These are phyloP conservation scores for Pleurotus tuber-regium DNA, from an alignment of 768 basidiomycete genomes.

Conservation along the genomic window DNA sequence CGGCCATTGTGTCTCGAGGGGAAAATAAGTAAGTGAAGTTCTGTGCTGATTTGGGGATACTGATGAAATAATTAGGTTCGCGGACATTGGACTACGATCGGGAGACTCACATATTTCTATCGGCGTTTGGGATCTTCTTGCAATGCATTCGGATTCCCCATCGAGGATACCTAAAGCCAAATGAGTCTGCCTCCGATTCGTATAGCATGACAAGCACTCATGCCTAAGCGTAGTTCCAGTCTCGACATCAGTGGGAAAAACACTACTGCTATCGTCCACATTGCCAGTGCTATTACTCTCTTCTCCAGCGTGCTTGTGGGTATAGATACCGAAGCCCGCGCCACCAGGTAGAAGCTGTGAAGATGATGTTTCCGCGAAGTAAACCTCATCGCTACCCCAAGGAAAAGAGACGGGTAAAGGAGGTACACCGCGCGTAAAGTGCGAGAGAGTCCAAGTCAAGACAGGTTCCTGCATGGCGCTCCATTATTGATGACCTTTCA, in stretches of 20 bases:
- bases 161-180: constrained; percentile 29
- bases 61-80: constrained; percentile 11
- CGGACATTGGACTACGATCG: neutral
- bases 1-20: constrained; percentile 27
- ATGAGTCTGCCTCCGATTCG: neutral
- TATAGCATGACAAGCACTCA: neutral
- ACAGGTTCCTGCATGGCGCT: constrained; percentile 23
- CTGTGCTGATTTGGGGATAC: constrained; percentile 19
- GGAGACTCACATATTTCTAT: constrained; percentile 27
- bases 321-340: constrained; percentile 36
- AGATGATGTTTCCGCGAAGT: constrained; percentile 33
- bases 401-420: constrained; percentile 29
- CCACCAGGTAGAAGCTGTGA: constrained; percentile 33
- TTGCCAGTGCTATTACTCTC: neutral
- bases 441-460: constrained; percentile 37
- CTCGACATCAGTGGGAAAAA: constrained; percentile 14
- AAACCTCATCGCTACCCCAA: constrained; percentile 31
- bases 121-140: constrained; percentile 27
- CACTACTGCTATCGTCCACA: neutral
- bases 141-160: constrained; percentile 42
- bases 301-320: constrained; percentile 11
- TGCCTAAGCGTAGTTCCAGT: constrained; percentile 29
- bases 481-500: neutral
- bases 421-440: constrained; percentile 30
- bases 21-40: constrained; percentile 33